phyloP scores from a whole-genome alignment of 176 grass and related monocot species.

The Puya raimondii region DNA sequence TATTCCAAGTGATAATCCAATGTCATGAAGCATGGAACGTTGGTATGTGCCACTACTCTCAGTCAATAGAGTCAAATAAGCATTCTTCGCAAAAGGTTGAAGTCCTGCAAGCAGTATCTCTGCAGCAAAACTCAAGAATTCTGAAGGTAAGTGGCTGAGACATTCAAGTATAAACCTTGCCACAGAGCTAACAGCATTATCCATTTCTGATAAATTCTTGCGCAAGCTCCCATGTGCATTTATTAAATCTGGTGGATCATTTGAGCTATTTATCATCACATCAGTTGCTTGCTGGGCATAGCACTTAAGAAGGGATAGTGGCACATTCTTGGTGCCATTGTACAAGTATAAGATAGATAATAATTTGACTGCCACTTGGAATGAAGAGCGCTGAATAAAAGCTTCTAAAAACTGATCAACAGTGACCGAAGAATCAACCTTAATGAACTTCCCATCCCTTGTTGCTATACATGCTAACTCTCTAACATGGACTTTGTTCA shows the following conservation, averaged over 20 bases:
- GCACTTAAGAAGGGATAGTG: conserved; percentile 76
- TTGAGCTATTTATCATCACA: conserved; percentile 48
- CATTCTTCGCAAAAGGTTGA: conserved; percentile 51
- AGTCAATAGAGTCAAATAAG: conserved; percentile 45
- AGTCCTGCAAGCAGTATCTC: conserved; percentile 71
- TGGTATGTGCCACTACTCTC: conserved; percentile 47
- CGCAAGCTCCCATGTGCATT: neutral
- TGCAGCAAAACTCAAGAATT: conserved; percentile 64
- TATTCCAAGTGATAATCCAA: conserved; percentile 80
- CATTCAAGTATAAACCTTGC: conserved; percentile 75
- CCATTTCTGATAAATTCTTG: conserved; percentile 34
- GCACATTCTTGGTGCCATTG: conserved; percentile 52
- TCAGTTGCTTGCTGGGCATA: conserved; percentile 59
- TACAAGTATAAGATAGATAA: conserved; percentile 82
- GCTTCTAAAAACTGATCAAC: conserved; percentile 78
- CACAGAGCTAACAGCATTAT: conserved; percentile 27
- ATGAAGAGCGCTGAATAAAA: conserved; percentile 65
- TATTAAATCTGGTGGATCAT: conserved; percentile 33
- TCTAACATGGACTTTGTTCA: conserved; percentile 44
- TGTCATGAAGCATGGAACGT: conserved; percentile 88
- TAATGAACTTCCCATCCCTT: conserved; percentile 64
- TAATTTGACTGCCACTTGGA: conserved; percentile 56
- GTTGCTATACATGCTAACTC: conserved; percentile 72
- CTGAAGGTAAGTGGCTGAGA: conserved; percentile 61
- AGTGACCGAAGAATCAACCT: conserved; percentile 61